Evolutionary conservation across 257 asterid species (phyloP).

Genomic region (Coffea eugenioides): DNA sequence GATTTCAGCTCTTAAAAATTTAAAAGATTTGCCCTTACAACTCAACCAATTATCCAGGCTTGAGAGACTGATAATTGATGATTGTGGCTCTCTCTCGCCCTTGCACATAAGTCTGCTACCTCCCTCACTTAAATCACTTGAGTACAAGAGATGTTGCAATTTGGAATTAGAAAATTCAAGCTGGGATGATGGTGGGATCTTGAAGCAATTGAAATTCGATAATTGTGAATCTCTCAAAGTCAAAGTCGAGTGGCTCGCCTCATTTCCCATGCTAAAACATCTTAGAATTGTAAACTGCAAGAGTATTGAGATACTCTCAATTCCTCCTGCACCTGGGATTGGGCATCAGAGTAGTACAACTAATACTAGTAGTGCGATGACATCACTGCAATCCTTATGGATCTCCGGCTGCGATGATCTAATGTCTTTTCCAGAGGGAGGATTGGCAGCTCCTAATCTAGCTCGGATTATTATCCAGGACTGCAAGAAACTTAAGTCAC

Average conservation of each 20-base stretch:
- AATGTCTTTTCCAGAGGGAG: background rate
- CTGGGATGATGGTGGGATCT: too few relatives aligned
- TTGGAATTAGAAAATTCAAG: too few relatives aligned
- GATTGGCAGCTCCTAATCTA: background rate
- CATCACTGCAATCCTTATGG: background rate
- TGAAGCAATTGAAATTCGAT: too few relatives aligned
- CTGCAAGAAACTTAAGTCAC: background rate
- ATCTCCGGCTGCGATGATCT: too few relatives aligned
- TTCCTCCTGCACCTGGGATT: background rate
- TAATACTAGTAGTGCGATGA: background rate
- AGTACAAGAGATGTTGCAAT: too few relatives aligned
- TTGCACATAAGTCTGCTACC: too few relatives aligned
- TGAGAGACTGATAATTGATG: background rate
- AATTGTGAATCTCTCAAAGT: background rate
- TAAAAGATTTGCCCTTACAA: background rate
- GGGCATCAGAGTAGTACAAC: too few relatives aligned
- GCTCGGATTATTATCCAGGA: accelerated
- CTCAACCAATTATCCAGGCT: background rate
- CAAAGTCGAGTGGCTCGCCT: background rate
- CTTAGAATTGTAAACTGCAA: accelerated
- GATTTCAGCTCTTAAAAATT: background rate
- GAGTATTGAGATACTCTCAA: background rate
- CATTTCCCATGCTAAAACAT: background rate
- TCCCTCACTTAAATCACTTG: too few relatives aligned
- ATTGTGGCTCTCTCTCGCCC: background rate